Base-by-base conservation (phyloP, 805 yeast species). In the Tetrapisispora taiwanensis region DNA sequence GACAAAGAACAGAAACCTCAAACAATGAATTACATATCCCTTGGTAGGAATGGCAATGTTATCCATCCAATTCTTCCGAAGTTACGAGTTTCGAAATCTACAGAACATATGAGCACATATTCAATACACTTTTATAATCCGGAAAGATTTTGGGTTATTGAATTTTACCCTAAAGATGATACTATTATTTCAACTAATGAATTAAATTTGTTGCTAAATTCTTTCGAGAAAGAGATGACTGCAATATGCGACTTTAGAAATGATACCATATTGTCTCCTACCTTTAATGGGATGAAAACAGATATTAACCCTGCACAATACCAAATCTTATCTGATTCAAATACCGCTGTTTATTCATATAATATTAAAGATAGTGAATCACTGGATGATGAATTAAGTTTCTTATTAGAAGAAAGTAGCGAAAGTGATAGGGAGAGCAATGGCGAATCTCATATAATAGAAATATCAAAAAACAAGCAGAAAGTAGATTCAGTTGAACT, bases 21-120 rank as follows among this genome's bases (percentile, higher is more conserved):
- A 44, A 39, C 46, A 41, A 36, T 42, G 46, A 58, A 53, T 41
- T 62, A 60, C 38, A 46, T 63, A 7, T 54, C 65, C 4, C 46
- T 63, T 17, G 68, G 68, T 1, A 54, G 59, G 20, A 51, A 56
- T 36, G 60, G 56, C 15, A 55, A 56, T 24, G 46, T 85, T 32
- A 74, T 84, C 1, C 84, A 84, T 55, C 94, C 95, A 4, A 73
- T 85, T 13, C 63, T 85, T 42, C 85, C 87, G 3, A 75, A 72
- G 48, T 59, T 81, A 43, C 74, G 77, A 52, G 68, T 85, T 2
- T 82, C 47, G 66, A 84, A 52, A 69, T 73, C 10, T 63, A 19
- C 49, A 46, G 39, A 68, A 67, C 41, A 74, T 72, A 51, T 30
- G 9, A 44, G 22, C 30, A 51, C 47, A 15, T 81, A 80, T 51